Evolutionary conservation across 805 yeast genomes (phyloP), one percentile per base, ranked within the genome.

Genomic region (Candida multigemmis): DNA sequence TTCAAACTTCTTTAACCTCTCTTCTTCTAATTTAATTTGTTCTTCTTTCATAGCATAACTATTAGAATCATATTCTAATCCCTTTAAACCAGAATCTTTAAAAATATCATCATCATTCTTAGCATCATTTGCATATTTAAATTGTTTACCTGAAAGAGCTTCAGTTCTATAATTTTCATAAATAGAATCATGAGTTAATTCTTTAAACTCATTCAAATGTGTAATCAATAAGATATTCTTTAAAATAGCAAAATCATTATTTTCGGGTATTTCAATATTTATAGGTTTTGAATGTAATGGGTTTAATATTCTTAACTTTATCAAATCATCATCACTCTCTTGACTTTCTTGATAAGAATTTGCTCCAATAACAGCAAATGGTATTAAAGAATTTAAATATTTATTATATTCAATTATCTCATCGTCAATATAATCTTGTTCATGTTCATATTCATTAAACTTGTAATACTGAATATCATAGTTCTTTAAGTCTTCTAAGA

Each of bases 151-250:
- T 16, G 84, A 74, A 36, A 82, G 67, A 11, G 87, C 86, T 45
- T 77, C 85, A 7, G 95, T 82, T 67, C 96, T 77, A 56, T 86
- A 86, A 48, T 76, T 77, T 53, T 86, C 96, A 53, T 86, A 86
- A 37, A 86, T 60, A 21, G 77, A 69, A 49, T 85, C 94, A 50
- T 82, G 93, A 6, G 96, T 86, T 44, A 72, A 68, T 43, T 86
- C 96, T 56, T 84, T 84, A 53, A 86, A 74, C 48, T 86, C 96
- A 48, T 77, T 77, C 53, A 86, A 68, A 56, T 85, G 95, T 11
- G 91, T 76, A 43, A 82, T 79, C 44, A 86, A 68, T 33, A 86
- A 60, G 4, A 86, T 73, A 44, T 83, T 84, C 50, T 86, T 76
- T 51, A 86, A 65, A 22, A 81, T 70, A 23, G 83, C 71, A 48